Conservation (phyloP, 441 rosid species). For the Populus trichocarpa region DNA sequence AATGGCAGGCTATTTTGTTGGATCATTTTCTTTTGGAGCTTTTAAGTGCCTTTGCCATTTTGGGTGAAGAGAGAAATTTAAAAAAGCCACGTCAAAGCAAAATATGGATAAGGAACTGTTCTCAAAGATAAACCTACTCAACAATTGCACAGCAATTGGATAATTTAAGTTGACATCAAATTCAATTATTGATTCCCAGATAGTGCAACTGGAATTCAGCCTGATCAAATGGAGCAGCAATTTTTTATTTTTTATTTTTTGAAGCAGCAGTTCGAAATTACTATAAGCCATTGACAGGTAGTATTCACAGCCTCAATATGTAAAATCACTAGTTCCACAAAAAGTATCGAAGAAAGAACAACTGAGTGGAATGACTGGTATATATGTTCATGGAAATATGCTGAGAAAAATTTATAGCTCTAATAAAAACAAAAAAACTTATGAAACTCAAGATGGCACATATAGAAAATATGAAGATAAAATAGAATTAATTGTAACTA, state of each 20-base stretch:
- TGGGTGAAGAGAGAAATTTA: neutral
- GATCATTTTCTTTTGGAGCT: neutral
- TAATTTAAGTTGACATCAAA: neutral
- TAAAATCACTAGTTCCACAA: neutral
- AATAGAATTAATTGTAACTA: constrained; percentile 6
- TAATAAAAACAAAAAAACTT: constrained; percentile 1
- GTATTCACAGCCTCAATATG: neutral
- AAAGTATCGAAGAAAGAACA: neutral
- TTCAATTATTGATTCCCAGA: neutral
- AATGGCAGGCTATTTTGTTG: neutral
- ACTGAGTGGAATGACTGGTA: too few species aligned
- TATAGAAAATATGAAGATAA: neutral
- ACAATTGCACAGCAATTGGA: neutral
- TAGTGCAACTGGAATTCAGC: neutral
- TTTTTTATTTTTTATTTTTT: neutral
- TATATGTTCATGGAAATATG: neutral
- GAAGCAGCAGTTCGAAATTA: neutral
- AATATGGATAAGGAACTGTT: too few species aligned
- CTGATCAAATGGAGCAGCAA: neutral
- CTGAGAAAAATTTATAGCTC: neutral
- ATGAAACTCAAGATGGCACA: constrained; percentile 9
- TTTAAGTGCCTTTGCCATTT: neutral
- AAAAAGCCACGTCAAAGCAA: neutral
- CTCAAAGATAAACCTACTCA: neutral
- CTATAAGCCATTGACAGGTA: neutral